Percentiles rank a stretch among this genome's conserved stretches.
These are phyloP conservation scores for Verticillium alfalfae DNA, from an alignment of 2,329 filamentous ascomycete species.

Conservation along the genomic window DNA sequence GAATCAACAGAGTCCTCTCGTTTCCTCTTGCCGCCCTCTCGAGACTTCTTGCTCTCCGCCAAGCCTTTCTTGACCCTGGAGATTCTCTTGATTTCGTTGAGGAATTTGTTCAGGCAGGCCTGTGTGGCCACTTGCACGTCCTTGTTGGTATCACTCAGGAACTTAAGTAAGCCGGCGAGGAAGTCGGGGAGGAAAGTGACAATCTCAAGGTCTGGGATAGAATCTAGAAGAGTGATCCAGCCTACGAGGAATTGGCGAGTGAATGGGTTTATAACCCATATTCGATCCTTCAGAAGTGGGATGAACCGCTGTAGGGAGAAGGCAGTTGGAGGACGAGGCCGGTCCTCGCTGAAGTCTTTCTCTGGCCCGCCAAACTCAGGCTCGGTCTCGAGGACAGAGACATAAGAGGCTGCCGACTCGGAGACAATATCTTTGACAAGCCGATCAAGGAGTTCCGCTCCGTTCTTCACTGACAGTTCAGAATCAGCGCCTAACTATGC, in stretches of 20 bases:
- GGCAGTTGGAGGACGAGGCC: constrained; percentile 63
- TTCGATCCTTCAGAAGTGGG: constrained; percentile 86
- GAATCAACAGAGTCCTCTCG: constrained; percentile 65
- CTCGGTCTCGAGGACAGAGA: constrained; percentile 73
- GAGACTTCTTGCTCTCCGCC: constrained; percentile 73
- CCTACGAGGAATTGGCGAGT: constrained; percentile 92
- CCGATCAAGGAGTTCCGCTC: constrained; percentile 88
- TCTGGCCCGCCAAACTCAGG: constrained; percentile 39
- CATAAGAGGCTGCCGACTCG: constrained; percentile 90
- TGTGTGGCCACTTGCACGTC: constrained; percentile 96
- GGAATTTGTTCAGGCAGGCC: constrained; percentile 79
- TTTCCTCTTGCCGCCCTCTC: constrained; percentile 62
- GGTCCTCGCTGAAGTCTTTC: constrained; percentile 18
- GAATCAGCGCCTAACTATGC: constrained; percentile 85
- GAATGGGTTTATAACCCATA: constrained; percentile 90
- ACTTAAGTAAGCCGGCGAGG: constrained; percentile 81
- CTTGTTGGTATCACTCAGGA: constrained; percentile 82
- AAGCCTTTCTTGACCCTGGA: constrained; percentile 89
- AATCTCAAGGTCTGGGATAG: constrained; percentile 92
- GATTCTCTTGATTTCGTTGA: constrained; percentile 92
- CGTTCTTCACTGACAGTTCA: constrained; percentile 96
- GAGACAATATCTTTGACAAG: constrained; percentile 95
- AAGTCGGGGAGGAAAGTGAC: constrained; percentile 92
- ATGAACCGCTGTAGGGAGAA: constrained; percentile 92
- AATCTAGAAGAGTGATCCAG: constrained; percentile 92